phyloP scores from a whole-genome alignment of 148 eudicot species.

The Drosera capensis region DNA sequence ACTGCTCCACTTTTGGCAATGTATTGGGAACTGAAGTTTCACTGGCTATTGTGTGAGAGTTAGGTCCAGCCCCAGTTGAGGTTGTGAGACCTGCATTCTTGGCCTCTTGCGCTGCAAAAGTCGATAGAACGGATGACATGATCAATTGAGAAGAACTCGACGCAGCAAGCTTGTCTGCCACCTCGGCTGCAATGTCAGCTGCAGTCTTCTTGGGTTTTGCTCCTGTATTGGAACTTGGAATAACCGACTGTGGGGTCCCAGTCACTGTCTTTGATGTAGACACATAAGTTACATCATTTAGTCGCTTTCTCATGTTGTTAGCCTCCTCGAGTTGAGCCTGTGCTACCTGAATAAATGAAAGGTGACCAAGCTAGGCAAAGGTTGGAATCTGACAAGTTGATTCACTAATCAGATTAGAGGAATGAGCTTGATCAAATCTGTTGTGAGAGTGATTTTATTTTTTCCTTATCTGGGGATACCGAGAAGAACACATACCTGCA shows the following conservation, averaged over 20 bases:
- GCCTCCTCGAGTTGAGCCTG: slow-evolving; percentile 69
- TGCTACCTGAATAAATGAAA: slow-evolving; percentile 46
- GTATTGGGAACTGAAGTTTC: slow-evolving; percentile 11
- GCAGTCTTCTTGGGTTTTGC: slow-evolving; percentile 46
- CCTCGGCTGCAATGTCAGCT: slow-evolving; percentile 89
- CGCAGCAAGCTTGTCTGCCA: slow-evolving; percentile 87
- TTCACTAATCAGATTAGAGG: background rate
- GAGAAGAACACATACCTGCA: slow-evolving; percentile 46
- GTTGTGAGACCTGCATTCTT: slow-evolving; percentile 43
- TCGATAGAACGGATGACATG: slow-evolving; percentile 82
- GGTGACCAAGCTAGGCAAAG: background rate
- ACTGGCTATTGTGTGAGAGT: slow-evolving; percentile 15
- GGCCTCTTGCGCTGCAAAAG: slow-evolving; percentile 90
- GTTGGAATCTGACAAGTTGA: background rate
- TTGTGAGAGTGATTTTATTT: too few relatives aligned
- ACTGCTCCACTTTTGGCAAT: slow-evolving; percentile 22
- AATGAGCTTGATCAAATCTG: background rate
- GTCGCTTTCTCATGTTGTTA: slow-evolving; percentile 41
- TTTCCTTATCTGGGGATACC: background rate
- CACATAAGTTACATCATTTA: slow-evolving; percentile 51
- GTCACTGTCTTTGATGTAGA: slow-evolving; percentile 17
- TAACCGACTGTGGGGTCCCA: slow-evolving; percentile 9
- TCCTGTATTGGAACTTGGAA: slow-evolving; percentile 17
- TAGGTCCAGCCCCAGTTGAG: slow-evolving; percentile 23
- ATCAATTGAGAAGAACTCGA: slow-evolving; percentile 80